phyloP scores from a whole-genome alignment of 139 green algal species.

The Coelastrella sp. region DNA sequence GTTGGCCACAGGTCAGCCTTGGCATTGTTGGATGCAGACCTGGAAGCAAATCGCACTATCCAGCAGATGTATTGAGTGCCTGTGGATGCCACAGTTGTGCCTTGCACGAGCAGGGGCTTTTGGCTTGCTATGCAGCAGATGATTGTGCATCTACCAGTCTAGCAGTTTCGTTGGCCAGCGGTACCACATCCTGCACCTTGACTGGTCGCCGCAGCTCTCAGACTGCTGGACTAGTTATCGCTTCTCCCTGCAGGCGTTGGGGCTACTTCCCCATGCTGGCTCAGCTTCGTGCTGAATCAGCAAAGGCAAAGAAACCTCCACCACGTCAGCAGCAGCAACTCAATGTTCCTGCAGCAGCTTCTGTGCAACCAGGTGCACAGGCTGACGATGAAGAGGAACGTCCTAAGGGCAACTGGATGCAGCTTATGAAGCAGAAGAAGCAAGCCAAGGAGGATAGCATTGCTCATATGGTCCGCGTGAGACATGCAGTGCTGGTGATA shows the following conservation, averaged over 20 bases:
- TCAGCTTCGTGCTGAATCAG: conserved; percentile 14
- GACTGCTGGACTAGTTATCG: background rate
- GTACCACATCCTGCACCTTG: no score
- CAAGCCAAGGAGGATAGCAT: conserved; percentile 21
- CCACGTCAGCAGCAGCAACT: background rate
- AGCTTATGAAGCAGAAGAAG: conserved; percentile 37
- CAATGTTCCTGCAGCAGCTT: background rate
- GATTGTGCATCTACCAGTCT: no score
- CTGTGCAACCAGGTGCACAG: background rate
- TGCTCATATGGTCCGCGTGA: conserved; percentile 13
- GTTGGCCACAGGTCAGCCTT: no score
- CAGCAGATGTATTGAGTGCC: no score
- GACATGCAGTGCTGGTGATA: conserved; percentile 40
- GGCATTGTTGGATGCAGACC: no score
- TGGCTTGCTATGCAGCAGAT: no score
- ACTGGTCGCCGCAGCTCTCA: no score
- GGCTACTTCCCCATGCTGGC: conserved; percentile 28
- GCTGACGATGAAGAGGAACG: background rate
- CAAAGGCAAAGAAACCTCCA: background rate
- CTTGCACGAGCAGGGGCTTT: no score
- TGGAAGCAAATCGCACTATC: no score
- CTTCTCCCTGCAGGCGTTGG: conserved; percentile 30
- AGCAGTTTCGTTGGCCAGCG: no score
- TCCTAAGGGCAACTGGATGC: conserved; percentile 36
- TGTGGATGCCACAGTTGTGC: no score